phyloP scores from a whole-genome alignment of 345 rosid species.

The Murraya koenigii region DNA sequence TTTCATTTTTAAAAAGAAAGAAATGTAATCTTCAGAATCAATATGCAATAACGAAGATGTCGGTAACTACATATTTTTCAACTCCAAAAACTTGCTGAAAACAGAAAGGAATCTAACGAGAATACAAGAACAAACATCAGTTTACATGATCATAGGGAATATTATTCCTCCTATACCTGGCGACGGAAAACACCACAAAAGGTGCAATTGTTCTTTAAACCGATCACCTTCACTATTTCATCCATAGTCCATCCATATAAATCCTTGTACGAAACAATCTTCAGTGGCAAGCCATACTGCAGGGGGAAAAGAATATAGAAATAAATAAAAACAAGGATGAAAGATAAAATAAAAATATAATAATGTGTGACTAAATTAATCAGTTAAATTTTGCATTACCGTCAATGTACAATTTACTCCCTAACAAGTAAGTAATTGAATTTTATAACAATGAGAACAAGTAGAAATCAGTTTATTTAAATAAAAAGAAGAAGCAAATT shows the following conservation, averaged over 20 bases:
- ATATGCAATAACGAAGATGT: not conserved
- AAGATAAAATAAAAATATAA: not conserved
- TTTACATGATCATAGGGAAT: not conserved
- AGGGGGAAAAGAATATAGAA: not conserved
- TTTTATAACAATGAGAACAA: not conserved
- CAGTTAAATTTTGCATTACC: not conserved
- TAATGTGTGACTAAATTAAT: not conserved
- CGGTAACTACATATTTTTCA: not conserved
- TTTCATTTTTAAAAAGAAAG: not conserved
- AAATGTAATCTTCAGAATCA: not conserved
- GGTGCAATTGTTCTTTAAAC: conserved; percentile 91
- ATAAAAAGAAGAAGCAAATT: not conserved
- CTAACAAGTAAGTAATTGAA: not conserved
- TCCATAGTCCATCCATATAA: conserved; percentile 99
- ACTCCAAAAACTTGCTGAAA: not conserved
- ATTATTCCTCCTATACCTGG: conserved; percentile 47
- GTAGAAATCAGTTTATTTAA: not conserved
- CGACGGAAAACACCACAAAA: conserved; percentile 96
- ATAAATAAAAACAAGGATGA: not conserved
- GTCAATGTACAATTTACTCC: not conserved
- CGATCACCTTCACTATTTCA: conserved; percentile 93
- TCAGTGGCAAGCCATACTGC: conserved; percentile 85
- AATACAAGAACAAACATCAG: not conserved
- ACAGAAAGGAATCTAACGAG: not conserved
- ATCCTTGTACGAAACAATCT: conserved; percentile 92